Base-by-base conservation (phyloP, 202 grass and related monocot genomes). In the Setaria italica region DNA sequence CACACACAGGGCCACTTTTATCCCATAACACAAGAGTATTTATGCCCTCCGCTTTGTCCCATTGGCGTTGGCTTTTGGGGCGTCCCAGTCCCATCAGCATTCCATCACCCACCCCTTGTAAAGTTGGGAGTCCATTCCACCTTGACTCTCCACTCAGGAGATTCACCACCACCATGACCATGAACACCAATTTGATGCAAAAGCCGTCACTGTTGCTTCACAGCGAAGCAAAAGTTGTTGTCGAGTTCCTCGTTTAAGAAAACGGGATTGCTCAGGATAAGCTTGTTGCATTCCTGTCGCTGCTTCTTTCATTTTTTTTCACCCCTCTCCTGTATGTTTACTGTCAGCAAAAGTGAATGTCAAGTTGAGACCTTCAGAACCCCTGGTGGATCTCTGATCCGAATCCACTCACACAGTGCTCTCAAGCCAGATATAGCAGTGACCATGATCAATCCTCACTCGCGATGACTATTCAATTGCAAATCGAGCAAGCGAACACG, bases 121-220 rank as follows among this genome's bases (percentile, higher is more conserved):
- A 78, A 81, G 82, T 17, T 67, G 84, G 78, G 29, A 76, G 81
- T 72, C 77, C 85, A 85, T 53, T 72, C 77, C 85, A 85, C 66
- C 77, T 85, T 88, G 82, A 85, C 77, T 82, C 71, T 50, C 89
- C 89, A 91, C 89, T 91, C 81, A 59, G 82, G 72, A 91, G 89
- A 91, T 85, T 88, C 81, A 88, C 88, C 84, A 71, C 80, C 65
- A 81, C 32, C 17, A 48, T 0, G 2, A 6, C 55, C 46, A 29
- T 51, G 2, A 32, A 32, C 59, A 14, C 30, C 37, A 8, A 76
- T 75, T 30, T 76, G 80, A 80, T 64, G 69, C 89, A 80, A 69
- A 84, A 80, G 53, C 37, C 62, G 25, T 56, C 76, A 80, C 85
- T 87, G 85, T 87, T 87, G 62, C 89, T 91, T 88, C 89, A 77